Evolutionary conservation across 1,139 yeast species (phyloP), one percentile per base, ranked within the genome.

Genomic region (Scheffersomyces insectosa): DNA sequence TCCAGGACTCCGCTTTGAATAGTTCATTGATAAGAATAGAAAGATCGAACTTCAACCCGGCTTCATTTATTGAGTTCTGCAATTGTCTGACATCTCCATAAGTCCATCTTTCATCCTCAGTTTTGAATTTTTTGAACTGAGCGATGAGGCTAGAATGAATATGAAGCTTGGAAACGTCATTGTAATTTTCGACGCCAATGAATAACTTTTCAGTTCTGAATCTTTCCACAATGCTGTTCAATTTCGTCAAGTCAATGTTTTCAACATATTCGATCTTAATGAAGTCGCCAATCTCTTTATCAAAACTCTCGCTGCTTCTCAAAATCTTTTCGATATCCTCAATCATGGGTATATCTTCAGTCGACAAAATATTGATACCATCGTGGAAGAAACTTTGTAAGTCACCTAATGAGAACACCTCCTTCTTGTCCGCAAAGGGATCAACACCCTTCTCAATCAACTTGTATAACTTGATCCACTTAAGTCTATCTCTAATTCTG

Each of bases 391-490:
- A 68, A 0, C 50, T 55, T 31, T 55, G 56, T 29, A 78, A 58
- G 27, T 72, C 68, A 1, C 60, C 61, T 30, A 79, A 58, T 5
- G 70, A 58, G 47, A 71, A 73, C 0, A 68, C 62, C 32, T 66
- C 68, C 40, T 68, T 68, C 43, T 62, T 67, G 35, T 65, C 72
- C 13, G 61, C 59, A 40, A 60, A 69, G 0, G 78, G 79, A 47
- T 73, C 77, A 5, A 68, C 72, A 2, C 79, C 79, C 13, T 59
- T 56, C 13, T 63, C 59, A 16, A 74, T 67, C 23, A 64, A 51
- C 4, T 63, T 58, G 38, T 60, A 75, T 6, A 58, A 59, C 7
- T 67, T 62, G 4, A 72, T 44, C 90, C 91, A 85, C 35, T 60
- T 62, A 38, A 75, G 52, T 42, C 81, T 68, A 38, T 71, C 72